These are phyloP conservation scores for Metschnikowia matae DNA, from an alignment of 805 yeast species.

Conservation along the genomic window DNA sequence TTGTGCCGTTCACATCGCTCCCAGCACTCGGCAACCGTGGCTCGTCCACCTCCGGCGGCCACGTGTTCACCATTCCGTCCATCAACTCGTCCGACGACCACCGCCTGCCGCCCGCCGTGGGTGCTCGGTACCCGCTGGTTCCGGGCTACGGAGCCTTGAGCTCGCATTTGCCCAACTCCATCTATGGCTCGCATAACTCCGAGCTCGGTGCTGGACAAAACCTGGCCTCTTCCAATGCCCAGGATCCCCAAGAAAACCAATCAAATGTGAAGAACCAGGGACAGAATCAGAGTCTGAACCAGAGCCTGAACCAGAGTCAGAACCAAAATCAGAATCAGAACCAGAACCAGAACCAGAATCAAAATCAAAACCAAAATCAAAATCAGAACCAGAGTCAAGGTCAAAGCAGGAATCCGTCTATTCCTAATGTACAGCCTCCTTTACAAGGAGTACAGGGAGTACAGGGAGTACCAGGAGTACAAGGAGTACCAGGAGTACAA, in stretches of 20 bases:
- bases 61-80: conserved; percentile 47
- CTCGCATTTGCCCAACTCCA: conserved; percentile 17
- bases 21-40: conserved; percentile 45
- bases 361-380: no score
- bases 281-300: not conserved
- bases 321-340: no score
- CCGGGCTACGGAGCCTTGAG: conserved; percentile 17
- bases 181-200: conserved; percentile 8
- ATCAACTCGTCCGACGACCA: conserved; percentile 37
- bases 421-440: no score
- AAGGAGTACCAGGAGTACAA: no score
- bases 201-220: no score
- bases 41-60: conserved; percentile 33
- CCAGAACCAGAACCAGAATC: no score
- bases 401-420: no score
- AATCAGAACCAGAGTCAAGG: no score
- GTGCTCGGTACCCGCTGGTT: conserved; percentile 14
- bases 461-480: no score
- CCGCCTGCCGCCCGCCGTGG: conserved; percentile 10
- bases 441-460: no score
- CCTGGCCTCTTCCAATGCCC: not conserved
- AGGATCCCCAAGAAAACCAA: not conserved
- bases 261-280: not conserved
- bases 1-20: conserved; percentile 49
- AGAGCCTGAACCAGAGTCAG: no score